Base-by-base conservation (phyloP, 768 basidiomycete species). In the Tricholoma terreum region DNA sequence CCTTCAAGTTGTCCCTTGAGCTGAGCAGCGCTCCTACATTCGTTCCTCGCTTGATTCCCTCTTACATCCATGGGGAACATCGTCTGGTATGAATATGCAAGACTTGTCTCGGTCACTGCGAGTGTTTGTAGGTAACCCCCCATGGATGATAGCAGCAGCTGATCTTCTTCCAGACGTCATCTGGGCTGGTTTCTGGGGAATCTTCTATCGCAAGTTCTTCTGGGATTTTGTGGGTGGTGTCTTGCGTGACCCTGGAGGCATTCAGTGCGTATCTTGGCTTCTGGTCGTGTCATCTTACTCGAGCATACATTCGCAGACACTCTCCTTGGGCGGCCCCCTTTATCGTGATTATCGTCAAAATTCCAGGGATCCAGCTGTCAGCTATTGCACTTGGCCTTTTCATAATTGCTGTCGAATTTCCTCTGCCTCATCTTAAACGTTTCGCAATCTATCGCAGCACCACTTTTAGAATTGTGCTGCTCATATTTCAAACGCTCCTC, bases 201-300 rank as follows among this genome's bases (percentile, higher is more conserved):
- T 94, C 12, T 76, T 88, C 64, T 94, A 85, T 75, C 90, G 92
- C 72, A 96, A 96, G 76, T 96, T 92, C 82, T 94, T 96, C 75
- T 96, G 91, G 90, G 94, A 96, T 76, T 92, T 96, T 68, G 75
- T 93, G n/a, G 86, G 84, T 58, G 93, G 90, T 48, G 86, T 80
- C 56, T 68, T 92, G 56, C 87, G 89, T 59, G 80, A 83, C 68
- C 90, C 90, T 27, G 90, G 90, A 74, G 90, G 90, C 53, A 56
- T 90, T 22, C 89, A 91, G 90, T 91, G 61, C 67, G 86, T 84
- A 7, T 38, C 40, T n/a, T 10, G 7, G 6, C 35, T 8, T 3
- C 27, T 50, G 31, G 7, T 22, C 11, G 33, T 35, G 3, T 34
- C 19, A 22, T 24, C 12, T 14, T 48, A 8, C 17, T 34, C 43